Conservation (phyloP, 2,329 filamentous ascomycete species). For the Elsinoe australis region DNA sequence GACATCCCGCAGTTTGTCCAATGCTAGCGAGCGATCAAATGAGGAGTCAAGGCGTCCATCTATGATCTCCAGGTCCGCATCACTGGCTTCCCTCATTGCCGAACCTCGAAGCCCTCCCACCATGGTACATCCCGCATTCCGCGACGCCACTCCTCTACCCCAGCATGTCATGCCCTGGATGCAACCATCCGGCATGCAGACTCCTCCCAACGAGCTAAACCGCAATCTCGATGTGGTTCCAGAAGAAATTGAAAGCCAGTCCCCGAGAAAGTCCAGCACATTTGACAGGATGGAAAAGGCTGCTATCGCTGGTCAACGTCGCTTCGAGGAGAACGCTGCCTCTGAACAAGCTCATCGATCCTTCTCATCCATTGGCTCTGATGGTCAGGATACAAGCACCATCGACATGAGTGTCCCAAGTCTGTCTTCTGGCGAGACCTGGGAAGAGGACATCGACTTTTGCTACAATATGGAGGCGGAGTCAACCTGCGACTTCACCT, state of each 20-base stretch:
- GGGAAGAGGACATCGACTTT: slow-evolving; percentile 57
- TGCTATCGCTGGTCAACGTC: background rate
- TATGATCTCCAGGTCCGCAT: slow-evolving; percentile 13
- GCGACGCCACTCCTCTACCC: slow-evolving; percentile 9
- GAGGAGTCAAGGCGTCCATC: slow-evolving; percentile 13
- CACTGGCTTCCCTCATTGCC: slow-evolving; percentile 13
- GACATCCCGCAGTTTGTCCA: slow-evolving; percentile 21
- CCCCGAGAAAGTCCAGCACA: slow-evolving; percentile 2
- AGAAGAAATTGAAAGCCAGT: slow-evolving; percentile 37
- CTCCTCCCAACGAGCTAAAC: slow-evolving; percentile 28
- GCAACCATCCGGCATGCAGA: slow-evolving; percentile 26
- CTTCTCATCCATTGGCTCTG: slow-evolving; percentile 5
- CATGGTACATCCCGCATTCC: slow-evolving; percentile 20
- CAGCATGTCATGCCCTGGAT: slow-evolving; percentile 35
- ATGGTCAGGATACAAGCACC: slow-evolving; percentile 14
- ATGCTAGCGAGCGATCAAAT: slow-evolving; percentile 30
- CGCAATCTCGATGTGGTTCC: slow-evolving; percentile 39
- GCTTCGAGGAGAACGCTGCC: background rate
- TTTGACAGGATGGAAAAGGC: slow-evolving; percentile 1
- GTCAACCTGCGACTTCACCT: slow-evolving; percentile 54
- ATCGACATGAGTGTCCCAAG: slow-evolving; percentile 19
- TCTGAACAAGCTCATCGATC: slow-evolving; percentile 3
- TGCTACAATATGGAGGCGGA: slow-evolving; percentile 55
- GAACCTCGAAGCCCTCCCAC: slow-evolving; percentile 19
- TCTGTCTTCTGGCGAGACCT: slow-evolving; percentile 38